A percentile compares a stretch with the other conserved stretches of the same genome.
Evolutionary conservation across 2,329 filamentous ascomycete genomes (phyloP).

Genomic region (Tolypocladium sp.): DNA sequence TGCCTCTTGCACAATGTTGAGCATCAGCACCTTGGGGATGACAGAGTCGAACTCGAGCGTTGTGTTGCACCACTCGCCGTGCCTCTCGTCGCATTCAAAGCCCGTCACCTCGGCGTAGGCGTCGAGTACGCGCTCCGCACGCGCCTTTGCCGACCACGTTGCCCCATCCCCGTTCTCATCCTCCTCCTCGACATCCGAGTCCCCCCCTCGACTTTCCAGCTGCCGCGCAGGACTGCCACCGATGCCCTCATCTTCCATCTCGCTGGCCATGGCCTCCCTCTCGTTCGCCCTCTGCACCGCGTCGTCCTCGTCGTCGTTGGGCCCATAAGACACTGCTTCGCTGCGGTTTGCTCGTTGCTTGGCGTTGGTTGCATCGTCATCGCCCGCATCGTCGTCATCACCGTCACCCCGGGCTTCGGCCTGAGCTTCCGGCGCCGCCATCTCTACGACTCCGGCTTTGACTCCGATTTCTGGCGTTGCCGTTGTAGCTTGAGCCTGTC

Average conservation of each 20-base stretch:
- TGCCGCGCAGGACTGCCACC: slow-evolving; percentile 37
- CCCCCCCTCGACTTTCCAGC: slow-evolving; percentile 12
- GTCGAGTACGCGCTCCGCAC: slow-evolving; percentile 56
- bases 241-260: slow-evolving; percentile 38
- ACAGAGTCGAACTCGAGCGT: slow-evolving; percentile 73
- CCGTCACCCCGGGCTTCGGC: slow-evolving; percentile 36
- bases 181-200: slow-evolving; percentile 24
- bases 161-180: slow-evolving; percentile 29
- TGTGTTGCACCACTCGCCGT: slow-evolving; percentile 68
- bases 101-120: slow-evolving; percentile 57
- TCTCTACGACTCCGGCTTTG: slow-evolving; percentile 43
- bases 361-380: slow-evolving; percentile 66
- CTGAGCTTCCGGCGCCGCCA: slow-evolving; percentile 25
- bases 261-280: slow-evolving; percentile 17
- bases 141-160: slow-evolving; percentile 32
- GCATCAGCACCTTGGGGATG: slow-evolving; percentile 85
- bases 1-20: slow-evolving; percentile 78
- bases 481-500: slow-evolving; percentile 53
- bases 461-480: slow-evolving; percentile 67
- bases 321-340: slow-evolving; percentile 82
- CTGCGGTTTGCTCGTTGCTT: slow-evolving; percentile 68
- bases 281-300: slow-evolving; percentile 51
- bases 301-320: slow-evolving; percentile 86
- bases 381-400: slow-evolving; percentile 63
- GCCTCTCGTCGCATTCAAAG: slow-evolving; percentile 71